These are phyloP conservation scores for Sporothrix phasma DNA, from an alignment of 2,329 filamentous ascomycete species.

Conservation along the genomic window DNA sequence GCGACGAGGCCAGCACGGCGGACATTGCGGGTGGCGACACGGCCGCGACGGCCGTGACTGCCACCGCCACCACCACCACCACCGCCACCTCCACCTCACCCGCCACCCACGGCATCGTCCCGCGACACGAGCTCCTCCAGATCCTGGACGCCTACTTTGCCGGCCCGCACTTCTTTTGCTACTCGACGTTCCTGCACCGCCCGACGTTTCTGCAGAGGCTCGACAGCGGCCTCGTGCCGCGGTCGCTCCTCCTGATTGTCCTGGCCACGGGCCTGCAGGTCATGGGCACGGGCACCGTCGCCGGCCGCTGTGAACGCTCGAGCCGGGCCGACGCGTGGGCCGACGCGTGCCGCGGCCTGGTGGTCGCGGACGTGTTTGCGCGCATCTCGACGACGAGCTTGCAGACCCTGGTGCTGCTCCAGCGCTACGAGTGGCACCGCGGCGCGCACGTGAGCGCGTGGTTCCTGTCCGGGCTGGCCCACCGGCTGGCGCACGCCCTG, in stretches of 20 bases:
- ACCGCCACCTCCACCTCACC: too few relatives aligned
- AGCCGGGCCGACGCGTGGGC: not conserved
- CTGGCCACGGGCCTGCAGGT: conserved; percentile 4
- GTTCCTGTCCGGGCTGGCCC: not conserved
- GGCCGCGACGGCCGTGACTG: too few relatives aligned
- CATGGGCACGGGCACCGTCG: not conserved
- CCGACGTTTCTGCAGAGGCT: conserved; percentile 8
- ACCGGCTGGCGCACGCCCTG: conserved; percentile 2
- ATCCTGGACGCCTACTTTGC: conserved; percentile 8
- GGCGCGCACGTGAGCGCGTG: conserved; percentile 2
- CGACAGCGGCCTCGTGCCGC: not conserved
- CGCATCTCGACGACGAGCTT: conserved; percentile 5
- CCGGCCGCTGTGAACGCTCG: not conserved
- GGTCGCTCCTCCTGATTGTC: not conserved
- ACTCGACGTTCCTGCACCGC: conserved; percentile 3
- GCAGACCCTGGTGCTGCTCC: not conserved
- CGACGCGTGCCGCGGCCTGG: conserved; percentile 1
- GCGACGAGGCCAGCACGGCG: not conserved
- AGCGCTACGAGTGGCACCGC: conserved; percentile 9
- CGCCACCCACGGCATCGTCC: not conserved
- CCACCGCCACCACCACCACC: too few relatives aligned
- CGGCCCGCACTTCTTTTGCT: conserved; percentile 8
- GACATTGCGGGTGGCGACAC: too few relatives aligned
- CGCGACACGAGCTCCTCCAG: not conserved
- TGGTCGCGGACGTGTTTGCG: conserved; percentile 3